Evolutionary conservation across 306 rosid species (phyloP).

Genomic region (Glycine tomentella): DNA sequence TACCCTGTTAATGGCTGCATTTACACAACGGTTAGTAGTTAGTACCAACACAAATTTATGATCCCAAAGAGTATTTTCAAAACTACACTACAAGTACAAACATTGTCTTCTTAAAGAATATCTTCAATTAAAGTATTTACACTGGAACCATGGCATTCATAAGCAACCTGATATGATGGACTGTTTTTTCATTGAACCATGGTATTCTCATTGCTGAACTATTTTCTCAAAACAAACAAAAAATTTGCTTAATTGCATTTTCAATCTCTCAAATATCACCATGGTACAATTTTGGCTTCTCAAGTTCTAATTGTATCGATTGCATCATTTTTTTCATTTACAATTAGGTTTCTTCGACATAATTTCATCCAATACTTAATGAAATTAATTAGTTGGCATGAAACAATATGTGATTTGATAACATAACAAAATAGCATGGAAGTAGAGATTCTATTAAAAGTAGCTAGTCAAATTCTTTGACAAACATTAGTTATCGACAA

Average conservation of each 20-base stretch:
- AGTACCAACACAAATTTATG: too few relatives aligned
- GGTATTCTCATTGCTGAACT: not conserved
- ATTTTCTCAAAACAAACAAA: not conserved
- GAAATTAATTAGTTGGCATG: too few relatives aligned
- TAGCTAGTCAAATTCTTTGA: too few relatives aligned
- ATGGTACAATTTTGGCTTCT: too few relatives aligned
- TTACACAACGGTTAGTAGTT: not conserved
- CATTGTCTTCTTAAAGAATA: not conserved
- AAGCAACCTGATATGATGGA: not conserved
- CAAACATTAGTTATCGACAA: too few relatives aligned
- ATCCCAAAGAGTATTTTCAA: not conserved
- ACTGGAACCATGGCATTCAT: not conserved
- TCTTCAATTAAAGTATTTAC: not conserved
- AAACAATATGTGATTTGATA: too few relatives aligned
- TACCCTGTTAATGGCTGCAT: conserved; percentile 50
- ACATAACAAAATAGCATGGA: too few relatives aligned
- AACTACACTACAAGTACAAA: not conserved
- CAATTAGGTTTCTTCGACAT: not conserved
- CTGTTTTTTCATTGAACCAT: not conserved
- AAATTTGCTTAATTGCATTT: not conserved
- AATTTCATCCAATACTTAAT: not conserved
- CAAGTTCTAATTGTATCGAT: too few relatives aligned
- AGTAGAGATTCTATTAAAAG: too few relatives aligned
- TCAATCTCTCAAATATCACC: too few relatives aligned
- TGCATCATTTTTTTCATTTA: too few relatives aligned